Conservation (phyloP, 768 basidiomycete species). For the Asterophora parasitica region DNA sequence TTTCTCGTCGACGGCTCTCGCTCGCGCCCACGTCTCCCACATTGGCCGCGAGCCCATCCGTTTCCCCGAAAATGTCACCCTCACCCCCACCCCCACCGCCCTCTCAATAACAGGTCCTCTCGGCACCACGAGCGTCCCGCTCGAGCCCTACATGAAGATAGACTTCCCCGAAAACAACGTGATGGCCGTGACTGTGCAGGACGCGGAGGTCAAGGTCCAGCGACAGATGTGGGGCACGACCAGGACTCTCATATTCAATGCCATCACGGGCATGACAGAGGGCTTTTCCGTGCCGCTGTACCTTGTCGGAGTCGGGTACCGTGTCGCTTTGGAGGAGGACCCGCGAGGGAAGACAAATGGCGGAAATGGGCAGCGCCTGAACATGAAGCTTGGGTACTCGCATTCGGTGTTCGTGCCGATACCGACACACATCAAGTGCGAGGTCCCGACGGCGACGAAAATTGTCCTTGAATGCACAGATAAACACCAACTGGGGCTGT, state of each 20-base stretch:
- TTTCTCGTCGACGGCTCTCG: slow-evolving; percentile 47
- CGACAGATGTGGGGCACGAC: slow-evolving; percentile 95
- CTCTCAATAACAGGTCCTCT: slow-evolving; percentile 43
- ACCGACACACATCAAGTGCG: slow-evolving; percentile 74
- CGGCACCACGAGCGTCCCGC: slow-evolving; percentile 41
- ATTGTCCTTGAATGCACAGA: slow-evolving; percentile 80
- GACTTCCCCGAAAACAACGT: slow-evolving; percentile 33
- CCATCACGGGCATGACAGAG: slow-evolving; percentile 82
- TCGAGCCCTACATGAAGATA: slow-evolving; percentile 43
- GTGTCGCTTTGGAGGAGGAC: slow-evolving; percentile 80
- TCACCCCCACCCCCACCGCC: slow-evolving; percentile 34
- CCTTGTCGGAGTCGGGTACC: slow-evolving; percentile 93
- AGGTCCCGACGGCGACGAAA: slow-evolving; percentile 79
- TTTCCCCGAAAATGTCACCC: slow-evolving; percentile 37
- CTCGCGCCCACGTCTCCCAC: slow-evolving; percentile 58
- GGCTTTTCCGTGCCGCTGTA: slow-evolving; percentile 82
- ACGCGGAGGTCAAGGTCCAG: slow-evolving; percentile 69
- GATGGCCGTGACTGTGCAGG: slow-evolving; percentile 52
- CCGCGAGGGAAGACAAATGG: slow-evolving; percentile 57
- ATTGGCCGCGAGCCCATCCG: slow-evolving; percentile 58
- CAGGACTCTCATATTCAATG: slow-evolving; percentile 84
- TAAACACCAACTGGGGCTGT: slow-evolving; percentile 83
- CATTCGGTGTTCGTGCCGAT: slow-evolving; percentile 83
- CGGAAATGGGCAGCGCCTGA: slow-evolving; percentile 62
- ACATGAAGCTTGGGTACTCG: slow-evolving; percentile 91